These are phyloP conservation scores for Quercus bicolor DNA, from an alignment of 306 rosid genomes.

Conservation along the genomic window DNA sequence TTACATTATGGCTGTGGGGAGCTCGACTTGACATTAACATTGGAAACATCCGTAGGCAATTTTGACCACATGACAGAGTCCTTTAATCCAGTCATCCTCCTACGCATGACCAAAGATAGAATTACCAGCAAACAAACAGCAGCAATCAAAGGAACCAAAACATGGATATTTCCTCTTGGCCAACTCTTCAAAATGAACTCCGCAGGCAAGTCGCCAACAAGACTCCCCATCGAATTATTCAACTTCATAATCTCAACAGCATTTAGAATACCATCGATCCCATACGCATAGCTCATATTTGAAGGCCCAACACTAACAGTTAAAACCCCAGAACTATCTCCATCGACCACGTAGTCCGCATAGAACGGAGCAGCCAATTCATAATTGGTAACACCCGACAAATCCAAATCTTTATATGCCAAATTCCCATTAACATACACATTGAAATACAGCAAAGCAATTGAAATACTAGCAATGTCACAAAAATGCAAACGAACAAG, in stretches of 20 bases:
- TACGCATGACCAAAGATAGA: conserved; percentile 22
- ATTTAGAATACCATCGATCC: conserved; percentile 42
- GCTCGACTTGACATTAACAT: conserved; percentile 8
- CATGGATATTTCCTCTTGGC: conserved; percentile 17
- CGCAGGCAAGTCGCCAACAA: conserved; percentile 33
- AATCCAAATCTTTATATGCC: conserved; percentile 60
- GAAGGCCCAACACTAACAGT: conserved; percentile 65
- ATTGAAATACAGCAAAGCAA: conserved; percentile 70
- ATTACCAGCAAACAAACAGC: conserved; percentile 31
- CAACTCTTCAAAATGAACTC: conserved; percentile 31
- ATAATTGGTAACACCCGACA: conserved; percentile 37
- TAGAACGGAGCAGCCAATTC: conserved; percentile 67
- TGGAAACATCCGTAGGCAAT: conserved; percentile 30
- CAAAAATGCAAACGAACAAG: conserved; percentile 79
- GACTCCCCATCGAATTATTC: conserved; percentile 45
- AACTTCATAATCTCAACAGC: conserved; percentile 56
- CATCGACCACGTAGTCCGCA: conserved; percentile 70
- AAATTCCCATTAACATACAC: conserved; percentile 71
- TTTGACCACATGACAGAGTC: conserved; percentile 39
- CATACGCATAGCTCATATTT: conserved; percentile 38
- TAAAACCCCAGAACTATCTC: conserved; percentile 29
- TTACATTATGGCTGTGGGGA: background rate
- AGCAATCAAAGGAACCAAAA: conserved; percentile 34
- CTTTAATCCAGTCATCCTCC: conserved; percentile 21
- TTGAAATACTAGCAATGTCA: conserved; percentile 77